These are phyloP conservation scores for Aspergillus texensis DNA, from an alignment of 2,329 filamentous ascomycete species.

Conservation along the genomic window DNA sequence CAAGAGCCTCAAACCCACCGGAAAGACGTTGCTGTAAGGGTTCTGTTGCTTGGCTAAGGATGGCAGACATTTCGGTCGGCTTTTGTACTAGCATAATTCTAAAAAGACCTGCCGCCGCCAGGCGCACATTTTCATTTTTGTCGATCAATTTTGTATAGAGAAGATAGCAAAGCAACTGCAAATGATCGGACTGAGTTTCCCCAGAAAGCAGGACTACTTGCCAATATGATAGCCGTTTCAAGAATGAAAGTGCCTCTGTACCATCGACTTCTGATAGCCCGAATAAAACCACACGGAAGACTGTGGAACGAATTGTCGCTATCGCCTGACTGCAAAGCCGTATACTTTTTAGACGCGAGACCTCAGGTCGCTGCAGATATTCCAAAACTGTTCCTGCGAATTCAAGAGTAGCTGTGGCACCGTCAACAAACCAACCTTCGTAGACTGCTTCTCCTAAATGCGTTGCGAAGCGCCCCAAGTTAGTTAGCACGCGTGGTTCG, in stretches of 20 bases:
- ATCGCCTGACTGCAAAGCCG: constrained; percentile 88
- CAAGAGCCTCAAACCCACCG: constrained; percentile 78
- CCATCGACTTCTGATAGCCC: constrained; percentile 82
- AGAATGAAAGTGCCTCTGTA: constrained; percentile 67
- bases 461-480: constrained; percentile 76
- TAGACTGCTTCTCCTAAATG: constrained; percentile 90
- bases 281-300: constrained; percentile 78
- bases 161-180: constrained; percentile 87
- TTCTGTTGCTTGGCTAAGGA: constrained; percentile 72
- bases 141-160: constrained; percentile 88
- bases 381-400: constrained; percentile 84
- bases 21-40: constrained; percentile 72
- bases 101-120: constrained; percentile 81
- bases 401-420: constrained; percentile 79
- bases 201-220: constrained; percentile 86
- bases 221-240: constrained; percentile 92
- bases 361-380: constrained; percentile 82
- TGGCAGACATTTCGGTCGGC: constrained; percentile 73
- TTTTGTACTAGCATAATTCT: constrained; percentile 94
- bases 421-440: constrained; percentile 94
- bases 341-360: constrained; percentile 80
- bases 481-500: constrained; percentile 83
- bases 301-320: constrained; percentile 71
- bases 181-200: constrained; percentile 75
- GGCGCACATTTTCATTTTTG: constrained; percentile 65